phyloP scores from a whole-genome alignment of 768 basidiomycete species.

The Krasilnikovozyma curviuscula region DNA sequence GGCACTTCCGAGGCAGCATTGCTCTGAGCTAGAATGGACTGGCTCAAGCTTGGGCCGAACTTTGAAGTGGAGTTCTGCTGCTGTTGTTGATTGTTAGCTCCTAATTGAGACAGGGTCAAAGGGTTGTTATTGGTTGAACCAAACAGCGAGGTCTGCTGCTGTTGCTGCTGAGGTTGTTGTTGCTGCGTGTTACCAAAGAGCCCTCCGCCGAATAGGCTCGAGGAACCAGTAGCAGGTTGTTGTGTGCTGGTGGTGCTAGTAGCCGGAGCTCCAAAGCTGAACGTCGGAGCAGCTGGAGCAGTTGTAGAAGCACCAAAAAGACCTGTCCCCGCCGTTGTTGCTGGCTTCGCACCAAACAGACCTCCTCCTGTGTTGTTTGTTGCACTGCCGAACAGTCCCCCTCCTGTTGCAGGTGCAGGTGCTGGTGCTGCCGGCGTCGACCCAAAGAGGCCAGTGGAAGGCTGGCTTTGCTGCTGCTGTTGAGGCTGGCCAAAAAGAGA shows the following conservation, averaged over 20 bases:
- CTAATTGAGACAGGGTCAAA: neutral
- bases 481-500: slow-evolving; percentile 11
- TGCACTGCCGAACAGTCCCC: no score
- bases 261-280: neutral
- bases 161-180: slow-evolving; percentile 6
- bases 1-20: slow-evolving; percentile 13
- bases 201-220: no score
- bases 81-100: slow-evolving; percentile 12
- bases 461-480: slow-evolving; percentile 6
- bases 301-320: neutral
- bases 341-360: neutral
- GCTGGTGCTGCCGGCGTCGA: neutral
- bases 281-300: no score
- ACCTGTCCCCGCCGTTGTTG: neutral
- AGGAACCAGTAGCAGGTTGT: no score
- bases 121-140: neutral
- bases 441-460: slow-evolving; percentile 6
- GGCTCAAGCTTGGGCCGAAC: slow-evolving; percentile 1
- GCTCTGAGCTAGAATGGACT: neutral
- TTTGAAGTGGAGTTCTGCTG: neutral
- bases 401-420: no score
- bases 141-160: neutral
- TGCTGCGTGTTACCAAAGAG: slow-evolving; percentile 2
- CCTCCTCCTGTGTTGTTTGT: no score
- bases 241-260: neutral